Conservation (phyloP, 2,329 filamentous ascomycete genomes). For the Paraphoma chrysanthemicola region DNA sequence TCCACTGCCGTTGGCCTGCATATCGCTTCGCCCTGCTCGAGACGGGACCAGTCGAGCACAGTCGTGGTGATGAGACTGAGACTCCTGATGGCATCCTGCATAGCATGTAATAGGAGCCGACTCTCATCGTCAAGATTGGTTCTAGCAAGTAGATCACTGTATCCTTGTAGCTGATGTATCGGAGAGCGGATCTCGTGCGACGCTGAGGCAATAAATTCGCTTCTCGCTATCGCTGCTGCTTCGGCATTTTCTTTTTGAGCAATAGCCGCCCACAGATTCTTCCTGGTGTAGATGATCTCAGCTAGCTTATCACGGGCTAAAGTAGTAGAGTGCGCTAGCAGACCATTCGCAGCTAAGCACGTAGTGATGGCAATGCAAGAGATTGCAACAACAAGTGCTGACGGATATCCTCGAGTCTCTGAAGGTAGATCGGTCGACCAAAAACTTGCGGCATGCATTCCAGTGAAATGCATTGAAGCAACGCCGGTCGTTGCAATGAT, state of each 20-base stretch:
- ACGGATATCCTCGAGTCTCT: not conserved
- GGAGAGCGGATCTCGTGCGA: not conserved
- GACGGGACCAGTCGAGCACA: not conserved
- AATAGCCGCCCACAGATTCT: not conserved
- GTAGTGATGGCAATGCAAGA: not conserved
- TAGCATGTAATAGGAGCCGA: not conserved
- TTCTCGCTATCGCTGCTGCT: not conserved
- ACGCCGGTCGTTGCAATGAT: not conserved
- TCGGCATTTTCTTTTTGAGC: not conserved
- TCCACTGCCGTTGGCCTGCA: not conserved
- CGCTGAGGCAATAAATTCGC: not conserved
- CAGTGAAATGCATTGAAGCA: not conserved
- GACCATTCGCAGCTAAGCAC: not conserved
- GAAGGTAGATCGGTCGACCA: not conserved
- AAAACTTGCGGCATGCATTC: not conserved
- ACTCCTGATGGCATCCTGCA: not conserved
- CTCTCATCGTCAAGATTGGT: not conserved
- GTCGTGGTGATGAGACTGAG: not conserved
- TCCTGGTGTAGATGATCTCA: not conserved
- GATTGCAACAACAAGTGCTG: not conserved
- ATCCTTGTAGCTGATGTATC: not conserved
- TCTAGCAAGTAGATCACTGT: not conserved
- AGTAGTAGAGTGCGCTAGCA: not conserved
- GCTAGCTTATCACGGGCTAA: not conserved
- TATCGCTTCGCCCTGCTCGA: not conserved